Evolutionary conservation across 768 basidiomycete genomes (phyloP).

Genomic region (Polyporus arcularius): DNA sequence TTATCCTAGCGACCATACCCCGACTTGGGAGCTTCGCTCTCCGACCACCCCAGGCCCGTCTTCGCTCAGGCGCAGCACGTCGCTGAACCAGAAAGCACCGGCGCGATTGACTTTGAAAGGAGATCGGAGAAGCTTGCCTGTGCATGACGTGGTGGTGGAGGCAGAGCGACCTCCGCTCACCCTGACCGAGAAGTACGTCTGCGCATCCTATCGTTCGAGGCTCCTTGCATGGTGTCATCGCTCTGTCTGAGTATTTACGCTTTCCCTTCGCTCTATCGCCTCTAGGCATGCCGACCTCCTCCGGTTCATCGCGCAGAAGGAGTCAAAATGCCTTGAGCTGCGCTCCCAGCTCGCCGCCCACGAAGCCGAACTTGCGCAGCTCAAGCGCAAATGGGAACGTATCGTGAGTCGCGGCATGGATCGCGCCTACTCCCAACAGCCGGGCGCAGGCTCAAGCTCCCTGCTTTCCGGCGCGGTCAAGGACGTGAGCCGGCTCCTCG

Average conservation of each 20-base stretch:
- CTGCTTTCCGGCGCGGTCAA: constrained; percentile 39
- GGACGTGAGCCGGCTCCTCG: constrained; percentile 58
- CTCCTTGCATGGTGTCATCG: neutral
- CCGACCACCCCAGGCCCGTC: constrained; percentile 19
- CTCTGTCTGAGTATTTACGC: neutral
- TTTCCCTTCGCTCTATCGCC: neutral
- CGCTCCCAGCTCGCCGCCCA: constrained; percentile 71
- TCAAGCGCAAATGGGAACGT: constrained; percentile 84
- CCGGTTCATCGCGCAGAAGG: constrained; percentile 86
- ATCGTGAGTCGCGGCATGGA: constrained; percentile 70
- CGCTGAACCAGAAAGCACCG: constrained; percentile 17
- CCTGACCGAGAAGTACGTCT: constrained; percentile 68
- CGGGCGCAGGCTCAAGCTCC: constrained; percentile 32
- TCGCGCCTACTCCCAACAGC: constrained; percentile 26
- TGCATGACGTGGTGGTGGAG: constrained; percentile 11
- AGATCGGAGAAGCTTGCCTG: constrained; percentile 34
- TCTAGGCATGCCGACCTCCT: constrained; percentile 76
- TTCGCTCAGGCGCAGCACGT: constrained; percentile 24
- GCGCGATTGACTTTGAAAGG: constrained; percentile 18
- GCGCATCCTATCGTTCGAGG: neutral
- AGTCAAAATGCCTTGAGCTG: constrained; percentile 79
- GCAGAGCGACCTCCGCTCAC: constrained; percentile 48
- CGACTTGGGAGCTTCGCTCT: constrained; percentile 26
- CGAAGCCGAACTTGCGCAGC: constrained; percentile 69
- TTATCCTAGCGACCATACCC: constrained; percentile 33